A percentile compares a stretch with the other conserved stretches of the same genome.
Conservation (phyloP, 225 moss, liverwort and hornwort species). For the Anthoceros angustus region DNA sequence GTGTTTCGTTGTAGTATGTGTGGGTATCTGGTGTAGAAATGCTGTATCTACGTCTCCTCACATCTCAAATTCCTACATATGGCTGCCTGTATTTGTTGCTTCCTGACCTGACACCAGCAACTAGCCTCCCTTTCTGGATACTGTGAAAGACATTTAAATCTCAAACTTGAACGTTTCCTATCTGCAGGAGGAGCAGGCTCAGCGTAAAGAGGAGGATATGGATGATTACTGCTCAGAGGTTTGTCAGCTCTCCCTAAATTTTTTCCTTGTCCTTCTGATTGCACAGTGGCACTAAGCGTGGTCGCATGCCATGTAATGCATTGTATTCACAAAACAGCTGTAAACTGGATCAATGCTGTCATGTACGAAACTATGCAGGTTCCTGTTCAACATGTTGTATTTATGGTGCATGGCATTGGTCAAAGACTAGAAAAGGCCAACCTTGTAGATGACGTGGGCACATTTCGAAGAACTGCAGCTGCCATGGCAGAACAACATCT, state of each 20-base stretch:
- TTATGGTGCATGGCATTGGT: slow-evolving; percentile 98
- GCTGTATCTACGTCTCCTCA: too few species aligned
- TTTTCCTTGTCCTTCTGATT: neutral
- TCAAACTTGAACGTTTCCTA: neutral
- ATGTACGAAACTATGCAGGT: slow-evolving; percentile 27
- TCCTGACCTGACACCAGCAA: neutral
- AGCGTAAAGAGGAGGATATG: slow-evolving; percentile 70
- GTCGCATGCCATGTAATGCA: neutral
- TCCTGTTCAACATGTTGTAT: slow-evolving; percentile 92
- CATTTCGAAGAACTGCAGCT: slow-evolving; percentile 71
- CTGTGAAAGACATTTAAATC: neutral
- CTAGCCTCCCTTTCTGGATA: neutral
- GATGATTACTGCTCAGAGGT: slow-evolving; percentile 98
- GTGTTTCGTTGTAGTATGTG: too few species aligned
- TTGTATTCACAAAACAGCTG: neutral
- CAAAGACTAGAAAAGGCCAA: slow-evolving; percentile 96
- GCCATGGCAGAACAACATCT: slow-evolving; percentile 83
- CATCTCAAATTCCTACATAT: too few species aligned
- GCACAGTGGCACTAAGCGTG: neutral
- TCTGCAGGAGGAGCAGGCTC: slow-evolving; percentile 82
- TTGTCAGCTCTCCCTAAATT: neutral
- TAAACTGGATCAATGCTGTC: slow-evolving; percentile 3
- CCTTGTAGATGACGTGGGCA: slow-evolving; percentile 89
- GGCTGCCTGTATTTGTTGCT: neutral
- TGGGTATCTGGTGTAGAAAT: too few species aligned